These are phyloP conservation scores for Eremochloa ophiuroides DNA, from an alignment of 176 grass and related monocot species.

Conservation along the genomic window DNA sequence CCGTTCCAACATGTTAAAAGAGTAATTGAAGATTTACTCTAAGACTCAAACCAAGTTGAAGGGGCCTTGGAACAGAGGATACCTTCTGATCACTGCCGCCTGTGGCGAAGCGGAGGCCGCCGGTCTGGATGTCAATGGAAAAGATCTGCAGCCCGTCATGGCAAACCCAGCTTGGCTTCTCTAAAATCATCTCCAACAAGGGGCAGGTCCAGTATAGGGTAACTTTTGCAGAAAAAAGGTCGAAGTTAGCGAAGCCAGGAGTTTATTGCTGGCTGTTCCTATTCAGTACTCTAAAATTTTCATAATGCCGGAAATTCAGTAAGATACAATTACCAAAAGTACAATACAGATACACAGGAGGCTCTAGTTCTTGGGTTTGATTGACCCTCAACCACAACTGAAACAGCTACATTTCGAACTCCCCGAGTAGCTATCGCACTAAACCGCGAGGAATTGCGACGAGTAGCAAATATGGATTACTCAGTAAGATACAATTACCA, in stretches of 20 bases:
- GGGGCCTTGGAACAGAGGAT: not conserved
- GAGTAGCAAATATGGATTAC: no score
- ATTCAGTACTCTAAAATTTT: not conserved
- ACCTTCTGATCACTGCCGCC: constrained; percentile 98
- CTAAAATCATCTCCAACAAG: constrained; percentile 59
- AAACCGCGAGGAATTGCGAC: no score
- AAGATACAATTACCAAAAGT: not conserved
- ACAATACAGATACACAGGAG: not conserved
- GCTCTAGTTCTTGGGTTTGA: not conserved
- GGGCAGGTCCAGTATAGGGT: not conserved
- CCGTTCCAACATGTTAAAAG: not conserved
- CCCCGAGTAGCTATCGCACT: no score
- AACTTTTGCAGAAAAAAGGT: not conserved
- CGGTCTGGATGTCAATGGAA: constrained; percentile 90
- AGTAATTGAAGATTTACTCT: not conserved
- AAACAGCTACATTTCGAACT: no score
- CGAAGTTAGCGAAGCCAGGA: not conserved
- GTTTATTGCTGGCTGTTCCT: not conserved
- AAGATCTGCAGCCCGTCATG: constrained; percentile 97
- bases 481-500: no score
- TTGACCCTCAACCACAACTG: not conserved
- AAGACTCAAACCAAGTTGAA: not conserved
- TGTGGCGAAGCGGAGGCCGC: constrained; percentile 73
- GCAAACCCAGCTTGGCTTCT: constrained; percentile 82
- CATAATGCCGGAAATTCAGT: not conserved